Percentiles rank a stretch among this genome's conserved stretches.
Conservation (phyloP, 306 rosid species). For the Sicyos edulis region DNA sequence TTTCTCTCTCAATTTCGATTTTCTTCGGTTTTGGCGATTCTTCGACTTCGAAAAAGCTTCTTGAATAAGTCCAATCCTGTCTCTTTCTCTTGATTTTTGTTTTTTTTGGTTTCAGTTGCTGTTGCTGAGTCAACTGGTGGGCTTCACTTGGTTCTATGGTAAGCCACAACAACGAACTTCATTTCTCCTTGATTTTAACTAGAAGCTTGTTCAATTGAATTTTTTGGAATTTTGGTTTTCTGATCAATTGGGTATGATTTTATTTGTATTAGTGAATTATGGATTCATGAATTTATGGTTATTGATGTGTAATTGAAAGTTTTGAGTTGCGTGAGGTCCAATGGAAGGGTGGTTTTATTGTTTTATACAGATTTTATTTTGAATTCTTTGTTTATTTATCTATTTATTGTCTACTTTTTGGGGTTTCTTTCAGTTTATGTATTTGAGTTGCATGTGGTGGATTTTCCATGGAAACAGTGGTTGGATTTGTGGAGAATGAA, state of each 20-base stretch:
- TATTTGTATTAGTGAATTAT: not conserved
- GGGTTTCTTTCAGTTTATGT: constrained; percentile 53
- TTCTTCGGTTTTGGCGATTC: constrained; percentile 11
- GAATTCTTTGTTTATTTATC: constrained; percentile 24
- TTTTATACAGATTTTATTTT: not conserved
- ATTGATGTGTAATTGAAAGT: not conserved
- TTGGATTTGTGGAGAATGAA: constrained; percentile 68
- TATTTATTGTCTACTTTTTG: constrained; percentile 24
- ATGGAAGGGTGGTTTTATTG: not conserved
- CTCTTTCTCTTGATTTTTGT: constrained; percentile 24
- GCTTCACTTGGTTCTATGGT: constrained; percentile 48
- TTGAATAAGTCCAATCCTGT: constrained; percentile 22
- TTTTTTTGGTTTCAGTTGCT: constrained; percentile 28
- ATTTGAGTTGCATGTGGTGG: constrained; percentile 89
- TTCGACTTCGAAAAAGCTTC: constrained; percentile 21
- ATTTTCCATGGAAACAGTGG: constrained; percentile 82
- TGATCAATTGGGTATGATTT: not conserved
- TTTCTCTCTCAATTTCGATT: constrained; percentile 12
- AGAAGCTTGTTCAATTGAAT: not conserved
- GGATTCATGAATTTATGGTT: not conserved
- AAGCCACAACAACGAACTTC: constrained; percentile 19
- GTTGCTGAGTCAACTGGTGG: constrained; percentile 47
- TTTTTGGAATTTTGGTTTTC: constrained; percentile 13
- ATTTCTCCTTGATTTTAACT: not conserved
- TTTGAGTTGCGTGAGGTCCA: not conserved